Percentiles rank a stretch among this genome's conserved stretches.
These are phyloP conservation scores for Eimeria praecox DNA, from an alignment of 169 alveolate species.

Conservation along the genomic window DNA sequence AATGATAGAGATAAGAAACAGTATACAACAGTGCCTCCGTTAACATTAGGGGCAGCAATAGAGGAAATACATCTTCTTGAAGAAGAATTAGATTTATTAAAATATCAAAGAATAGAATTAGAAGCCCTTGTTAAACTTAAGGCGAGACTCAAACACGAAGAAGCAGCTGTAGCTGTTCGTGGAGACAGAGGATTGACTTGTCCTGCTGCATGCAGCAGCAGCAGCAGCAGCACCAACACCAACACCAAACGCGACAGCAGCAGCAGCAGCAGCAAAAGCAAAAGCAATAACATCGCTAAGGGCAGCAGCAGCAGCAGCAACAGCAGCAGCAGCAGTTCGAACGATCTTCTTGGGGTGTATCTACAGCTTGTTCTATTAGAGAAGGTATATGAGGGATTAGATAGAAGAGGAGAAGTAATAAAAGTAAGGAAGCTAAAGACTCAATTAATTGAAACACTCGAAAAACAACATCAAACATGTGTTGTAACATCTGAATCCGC, in stretches of 20 bases:
- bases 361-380: background rate
- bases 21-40: background rate
- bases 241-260: too few relatives aligned
- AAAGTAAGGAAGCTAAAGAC: background rate
- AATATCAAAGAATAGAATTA: background rate
- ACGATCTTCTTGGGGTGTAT: constrained; percentile 8
- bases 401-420: background rate
- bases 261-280: background rate
- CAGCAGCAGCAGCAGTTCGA: background rate
- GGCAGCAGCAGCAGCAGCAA: background rate
- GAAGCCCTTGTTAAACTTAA: background rate
- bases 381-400: background rate
- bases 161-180: background rate
- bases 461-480: background rate
- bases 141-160: background rate
- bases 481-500: background rate
- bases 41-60: background rate
- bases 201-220: background rate
- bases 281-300: too few relatives aligned
- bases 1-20: background rate
- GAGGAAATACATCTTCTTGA: background rate
- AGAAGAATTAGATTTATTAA: background rate
- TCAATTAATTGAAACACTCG: background rate
- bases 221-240: background rate
- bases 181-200: background rate